Percentiles rank a stretch among this genome's conserved stretches.
Evolutionary conservation across 768 basidiomycete genomes (phyloP).

Genomic region (Amanita brunnescens): DNA sequence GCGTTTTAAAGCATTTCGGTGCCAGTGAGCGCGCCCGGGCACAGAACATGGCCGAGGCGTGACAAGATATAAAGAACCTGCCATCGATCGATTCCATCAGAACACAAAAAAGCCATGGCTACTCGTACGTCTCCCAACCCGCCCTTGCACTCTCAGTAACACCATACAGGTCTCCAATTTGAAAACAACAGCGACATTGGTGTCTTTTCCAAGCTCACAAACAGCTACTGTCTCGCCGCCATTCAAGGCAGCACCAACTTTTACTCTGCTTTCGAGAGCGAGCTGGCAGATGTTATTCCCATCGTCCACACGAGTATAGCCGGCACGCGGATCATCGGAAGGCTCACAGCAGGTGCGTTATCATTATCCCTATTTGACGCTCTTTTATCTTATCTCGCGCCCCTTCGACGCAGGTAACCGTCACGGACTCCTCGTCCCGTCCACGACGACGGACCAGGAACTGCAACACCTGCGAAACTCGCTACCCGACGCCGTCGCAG

Average conservation of each 20-base stretch:
- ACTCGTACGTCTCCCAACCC: conserved; percentile 30
- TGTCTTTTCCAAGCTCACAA: conserved; percentile 96
- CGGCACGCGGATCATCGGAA: conserved; percentile 89
- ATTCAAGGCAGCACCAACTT: conserved; percentile 96
- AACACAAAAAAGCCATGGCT: conserved; percentile 28
- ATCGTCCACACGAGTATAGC: conserved; percentile 95
- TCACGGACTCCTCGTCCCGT: conserved; percentile 94
- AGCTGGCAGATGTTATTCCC: conserved; percentile 87
- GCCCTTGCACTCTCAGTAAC: background rate
- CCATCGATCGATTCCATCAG: background rate
- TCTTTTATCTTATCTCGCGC: background rate
- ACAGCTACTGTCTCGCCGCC: conserved; percentile 93
- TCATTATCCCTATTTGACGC: background rate
- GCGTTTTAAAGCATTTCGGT: background rate
- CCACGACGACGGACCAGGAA: conserved; percentile 95
- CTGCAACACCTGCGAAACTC: conserved; percentile 96
- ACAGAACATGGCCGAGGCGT: background rate
- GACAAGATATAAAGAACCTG: background rate
- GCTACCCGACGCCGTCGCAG: conserved; percentile 84
- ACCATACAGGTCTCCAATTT: conserved; percentile 71
- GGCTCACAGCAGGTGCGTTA: conserved; percentile 80
- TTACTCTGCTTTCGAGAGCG: conserved; percentile 94
- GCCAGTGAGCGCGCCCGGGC: background rate
- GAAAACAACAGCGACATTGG: conserved; percentile 94
- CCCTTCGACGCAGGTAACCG: conserved; percentile 78